Evolutionary conservation across 148 eudicot species (phyloP).

Genomic region (Pharnaceum exiguum): DNA sequence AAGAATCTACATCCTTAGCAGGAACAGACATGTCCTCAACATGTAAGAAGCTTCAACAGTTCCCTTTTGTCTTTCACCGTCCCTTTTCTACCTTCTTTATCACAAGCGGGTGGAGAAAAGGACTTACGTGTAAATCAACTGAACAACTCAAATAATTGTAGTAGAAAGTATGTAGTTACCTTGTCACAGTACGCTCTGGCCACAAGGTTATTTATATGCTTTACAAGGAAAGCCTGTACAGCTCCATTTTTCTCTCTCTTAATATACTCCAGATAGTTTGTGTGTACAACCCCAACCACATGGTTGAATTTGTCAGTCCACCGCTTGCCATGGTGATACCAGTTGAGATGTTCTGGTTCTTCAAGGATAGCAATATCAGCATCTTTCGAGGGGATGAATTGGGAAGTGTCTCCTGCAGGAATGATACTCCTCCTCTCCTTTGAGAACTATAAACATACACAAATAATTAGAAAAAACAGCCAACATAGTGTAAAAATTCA

Average conservation of each 20-base stretch:
- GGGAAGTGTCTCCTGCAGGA: constrained; percentile 92
- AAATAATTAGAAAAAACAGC: too few relatives aligned
- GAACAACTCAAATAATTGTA: background rate
- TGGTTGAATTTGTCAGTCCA: constrained; percentile 99
- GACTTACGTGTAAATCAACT: too few relatives aligned
- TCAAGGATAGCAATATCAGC: constrained; percentile 96
- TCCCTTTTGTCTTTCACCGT: too few relatives aligned
- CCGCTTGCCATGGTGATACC: constrained; percentile 99
- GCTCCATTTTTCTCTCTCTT: constrained; percentile 98
- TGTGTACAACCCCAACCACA: constrained; percentile 96
- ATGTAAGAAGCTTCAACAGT: too few relatives aligned
- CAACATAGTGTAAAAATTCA: background rate
- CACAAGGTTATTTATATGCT: constrained; percentile 80
- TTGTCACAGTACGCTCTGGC: constrained; percentile 85
- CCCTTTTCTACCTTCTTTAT: too few relatives aligned
- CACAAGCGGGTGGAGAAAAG: too few relatives aligned
- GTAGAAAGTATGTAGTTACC: constrained; percentile 29
- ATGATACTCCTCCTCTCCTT: constrained; percentile 87
- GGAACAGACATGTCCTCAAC: too few relatives aligned
- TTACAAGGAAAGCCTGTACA: constrained; percentile 83
- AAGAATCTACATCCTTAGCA: too few relatives aligned
- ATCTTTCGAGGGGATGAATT: constrained; percentile 76
- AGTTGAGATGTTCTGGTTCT: constrained; percentile 96
- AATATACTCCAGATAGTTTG: constrained; percentile 96
- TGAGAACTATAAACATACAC: constrained; percentile 48